Evolutionary conservation across 768 basidiomycete genomes (phyloP), one percentile per base, ranked within the genome.

Genomic region (Russula olivacea): DNA sequence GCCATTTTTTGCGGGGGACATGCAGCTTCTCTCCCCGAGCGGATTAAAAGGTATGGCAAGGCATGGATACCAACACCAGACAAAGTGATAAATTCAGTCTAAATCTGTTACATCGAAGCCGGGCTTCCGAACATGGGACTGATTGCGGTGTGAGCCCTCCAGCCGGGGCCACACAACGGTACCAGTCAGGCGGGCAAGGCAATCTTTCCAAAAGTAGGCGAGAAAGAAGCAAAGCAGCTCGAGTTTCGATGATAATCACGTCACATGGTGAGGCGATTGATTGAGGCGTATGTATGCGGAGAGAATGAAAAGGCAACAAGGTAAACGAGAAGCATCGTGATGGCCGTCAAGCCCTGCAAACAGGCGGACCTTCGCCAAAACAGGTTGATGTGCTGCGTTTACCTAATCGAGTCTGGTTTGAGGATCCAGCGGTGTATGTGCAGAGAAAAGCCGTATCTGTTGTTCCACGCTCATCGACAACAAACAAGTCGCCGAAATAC

Each of bases 181-280:
- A n/a, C n/a, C n/a, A n/a, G n/a, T n/a, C n/a, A n/a, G n/a, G n/a
- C n/a, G n/a, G n/a, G n/a, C n/a, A 61, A 53, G 52, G 52, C 52
- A 63, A 63, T 63, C 62, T 59, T 59, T 49, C 62, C 58, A 63
- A 63, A 63, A 63, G 53, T 28, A 49, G 54, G 60, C 45, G 28
- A 59, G 28, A 54, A 51, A 47, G 51, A 54, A 58, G 50, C 28
- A 28, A 28, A 28, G 28, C 28, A 28, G 28, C 2, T 28, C 28
- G n/a, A 48, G 34, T 61, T 49, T 55, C 28, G 45, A 40, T 23
- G 45, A 55, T 28, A 55, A 55, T 61, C 49, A 58, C 55, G 61
- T 58, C 61, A 63, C 50, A 53, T 58, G 19, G 40, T 21, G 19
- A 63, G 50, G 61, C 51, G 61, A 63, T 63, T 63, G 43, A 63